A percentile compares a stretch with the other conserved stretches of the same genome.
phyloP scores from a whole-genome alignment of 1,284 basidiomycete species.

The Marasmius oreades region DNA sequence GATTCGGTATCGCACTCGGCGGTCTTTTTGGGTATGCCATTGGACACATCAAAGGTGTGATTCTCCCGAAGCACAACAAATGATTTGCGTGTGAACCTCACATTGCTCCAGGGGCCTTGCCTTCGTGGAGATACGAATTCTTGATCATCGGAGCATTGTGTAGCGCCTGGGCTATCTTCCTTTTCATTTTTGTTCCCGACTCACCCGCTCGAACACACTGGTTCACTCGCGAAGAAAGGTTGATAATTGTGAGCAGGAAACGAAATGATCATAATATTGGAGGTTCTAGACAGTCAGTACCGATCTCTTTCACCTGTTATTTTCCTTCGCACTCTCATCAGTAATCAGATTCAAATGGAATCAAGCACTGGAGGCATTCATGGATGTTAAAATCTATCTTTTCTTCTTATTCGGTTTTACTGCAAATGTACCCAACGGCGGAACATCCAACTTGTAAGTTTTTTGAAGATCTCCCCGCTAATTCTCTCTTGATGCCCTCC shows the following conservation, averaged over 20 bases:
- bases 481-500: not conserved
- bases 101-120: conserved; percentile 17
- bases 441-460: conserved; percentile 24
- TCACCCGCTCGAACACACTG: conserved; percentile 31
- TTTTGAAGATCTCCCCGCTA: not conserved
- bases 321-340: not conserved
- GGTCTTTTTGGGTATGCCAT: conserved; percentile 28
- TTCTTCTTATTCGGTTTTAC: conserved; percentile 28
- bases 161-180: conserved; percentile 22
- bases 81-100: not conserved
- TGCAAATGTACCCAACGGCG: conserved; percentile 26
- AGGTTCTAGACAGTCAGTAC: conserved; percentile 23
- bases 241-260: conserved; percentile 31
- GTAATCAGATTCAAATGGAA: conserved; percentile 25
- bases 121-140: conserved; percentile 36
- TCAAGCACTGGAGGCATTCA: conserved; percentile 27
- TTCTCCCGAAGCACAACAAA: not conserved
- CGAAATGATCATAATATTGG: conserved; percentile 24
- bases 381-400: conserved; percentile 27
- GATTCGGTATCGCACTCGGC: conserved; percentile 24
- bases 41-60: conserved; percentile 15
- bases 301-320: not conserved
- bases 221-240: conserved; percentile 30
- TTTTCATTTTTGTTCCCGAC: conserved; percentile 30
- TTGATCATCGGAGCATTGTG: conserved; percentile 28